A percentile compares a stretch with the other conserved stretches of the same genome.
Evolutionary conservation across 2,329 filamentous ascomycete genomes (phyloP).

Genomic region (Talaromyces marneffei): DNA sequence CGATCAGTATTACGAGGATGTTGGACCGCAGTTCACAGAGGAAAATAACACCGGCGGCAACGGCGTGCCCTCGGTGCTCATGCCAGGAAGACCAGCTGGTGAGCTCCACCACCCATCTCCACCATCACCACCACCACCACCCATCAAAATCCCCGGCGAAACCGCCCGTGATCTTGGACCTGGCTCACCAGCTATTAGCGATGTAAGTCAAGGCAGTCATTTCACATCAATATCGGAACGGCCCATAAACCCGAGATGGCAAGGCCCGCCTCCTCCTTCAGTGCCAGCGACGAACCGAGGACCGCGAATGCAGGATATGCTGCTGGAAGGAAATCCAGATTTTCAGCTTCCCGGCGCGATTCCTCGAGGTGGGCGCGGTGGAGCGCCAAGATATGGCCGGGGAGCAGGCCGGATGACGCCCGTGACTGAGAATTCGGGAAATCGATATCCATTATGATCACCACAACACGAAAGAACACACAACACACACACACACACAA

Average conservation of each 20-base stretch:
- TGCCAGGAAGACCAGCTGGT: slow-evolving; percentile 33
- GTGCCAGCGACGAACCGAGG: slow-evolving; percentile 40
- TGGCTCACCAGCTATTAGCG: slow-evolving; percentile 66
- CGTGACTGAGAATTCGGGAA: slow-evolving; percentile 3
- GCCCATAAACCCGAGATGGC: slow-evolving; percentile 83
- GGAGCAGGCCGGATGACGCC: slow-evolving; percentile 17
- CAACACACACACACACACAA: no score
- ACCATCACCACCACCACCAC: slow-evolving; percentile 18
- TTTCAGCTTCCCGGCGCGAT: slow-evolving; percentile 61
- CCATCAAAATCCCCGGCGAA: slow-evolving; percentile 52
- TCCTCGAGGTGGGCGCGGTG: slow-evolving; percentile 19
- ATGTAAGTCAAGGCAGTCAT: slow-evolving; percentile 59
- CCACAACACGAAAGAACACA: no score
- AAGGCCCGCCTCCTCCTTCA: slow-evolving; percentile 42
- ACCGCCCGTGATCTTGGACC: slow-evolving; percentile 54
- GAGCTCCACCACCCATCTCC: slow-evolving; percentile 23
- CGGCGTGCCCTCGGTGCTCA: slow-evolving; percentile 32
- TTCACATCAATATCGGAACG: slow-evolving; percentile 90
- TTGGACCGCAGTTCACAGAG: slow-evolving; percentile 78
- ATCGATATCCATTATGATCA: slow-evolving; percentile 2
- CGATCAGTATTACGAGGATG: slow-evolving; percentile 79
- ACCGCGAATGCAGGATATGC: slow-evolving; percentile 60
- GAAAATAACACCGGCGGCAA: slow-evolving; percentile 23
- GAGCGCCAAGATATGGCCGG: slow-evolving; percentile 12
- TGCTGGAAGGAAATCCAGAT: slow-evolving; percentile 77